Evolutionary conservation across 2,329 filamentous ascomycete genomes (phyloP), one percentile per base, ranked within the genome.

Genomic region (Shiraia bambusicola): DNA sequence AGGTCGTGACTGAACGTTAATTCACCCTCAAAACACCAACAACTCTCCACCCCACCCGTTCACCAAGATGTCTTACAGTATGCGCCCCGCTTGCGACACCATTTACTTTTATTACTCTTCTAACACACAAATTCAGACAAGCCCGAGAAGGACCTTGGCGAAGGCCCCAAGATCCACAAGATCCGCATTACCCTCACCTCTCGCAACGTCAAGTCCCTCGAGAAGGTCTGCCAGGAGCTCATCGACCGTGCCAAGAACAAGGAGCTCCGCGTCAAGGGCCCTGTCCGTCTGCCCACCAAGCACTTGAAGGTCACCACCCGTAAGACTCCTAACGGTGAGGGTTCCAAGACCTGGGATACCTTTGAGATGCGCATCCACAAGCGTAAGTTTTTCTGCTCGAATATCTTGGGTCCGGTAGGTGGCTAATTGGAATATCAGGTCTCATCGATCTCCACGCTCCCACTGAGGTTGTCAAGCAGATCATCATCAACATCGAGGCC

Each of bases 331-430:
- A 93, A 88, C 79, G 93, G 93, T 87, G 93, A 98, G 84, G 93
- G 93, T 79, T 94, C 87, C 77, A 98, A 98, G 89, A 98, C 93
- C 72, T 98, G 93, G 93, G 93, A 97, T 75, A 85, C 82, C 76
- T 98, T 81, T 77, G 92, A 98, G 86, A 94, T 98, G 90, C 87
- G 92, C 79, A 95, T 96, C 74, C 90, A 96, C 84, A 96, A 96
- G 87, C 87, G 91, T 58, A 45, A 45, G 50, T 49, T 27, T 13
- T 34, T 12, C 28, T 24, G 2, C 22, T 7, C n/a, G 33, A 46
- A 31, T 22, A 13, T n/a, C 5, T 7, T 4, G 4, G 12, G 8
- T 14, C n/a, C 14, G 27, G 25, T 12, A 16, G 8, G 7, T n/a
- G 7, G 32, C 34, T 53, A 36, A 53, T 19, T 19, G 24, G 25